phyloP scores from a whole-genome alignment of 129 eudicot genomes.

The Gnaphalium uliginosum region DNA sequence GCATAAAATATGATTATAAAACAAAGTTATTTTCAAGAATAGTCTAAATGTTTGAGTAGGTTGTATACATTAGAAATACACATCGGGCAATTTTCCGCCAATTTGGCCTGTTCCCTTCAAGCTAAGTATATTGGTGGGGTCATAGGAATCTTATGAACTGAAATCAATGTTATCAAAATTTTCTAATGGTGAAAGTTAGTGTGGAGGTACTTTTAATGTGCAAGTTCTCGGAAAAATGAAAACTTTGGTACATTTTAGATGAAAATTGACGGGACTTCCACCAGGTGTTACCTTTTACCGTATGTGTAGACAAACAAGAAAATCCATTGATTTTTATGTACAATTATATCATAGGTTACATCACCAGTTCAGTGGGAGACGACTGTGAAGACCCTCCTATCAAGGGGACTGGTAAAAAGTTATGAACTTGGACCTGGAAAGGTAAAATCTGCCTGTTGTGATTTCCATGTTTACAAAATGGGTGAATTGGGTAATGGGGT shows the following conservation, averaged over 20 bases:
- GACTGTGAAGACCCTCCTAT: constrained; percentile 69
- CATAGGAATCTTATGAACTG: background rate
- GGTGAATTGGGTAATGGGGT: background rate
- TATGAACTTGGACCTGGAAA: constrained; percentile 98
- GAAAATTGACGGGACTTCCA: background rate
- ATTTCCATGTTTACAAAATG: background rate
- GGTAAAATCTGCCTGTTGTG: constrained; percentile 36
- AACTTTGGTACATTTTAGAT: background rate
- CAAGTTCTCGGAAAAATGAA: background rate
- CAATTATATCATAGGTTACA: constrained; percentile 61
- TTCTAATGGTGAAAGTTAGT: too few species aligned
- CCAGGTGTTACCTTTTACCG: background rate
- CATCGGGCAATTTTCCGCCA: background rate
- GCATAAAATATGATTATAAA: background rate
- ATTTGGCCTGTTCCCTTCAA: background rate
- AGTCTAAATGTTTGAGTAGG: background rate
- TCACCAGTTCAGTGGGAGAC: constrained; percentile 99
- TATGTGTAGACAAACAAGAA: background rate
- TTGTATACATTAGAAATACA: background rate
- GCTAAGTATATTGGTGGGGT: background rate
- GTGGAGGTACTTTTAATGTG: background rate
- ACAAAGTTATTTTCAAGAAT: background rate
- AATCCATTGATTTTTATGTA: background rate
- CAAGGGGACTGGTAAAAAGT: constrained; percentile 72
- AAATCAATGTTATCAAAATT: too few species aligned